Conservation (phyloP, 2,329 filamentous ascomycete genomes). For the Chaetomium sp. region DNA sequence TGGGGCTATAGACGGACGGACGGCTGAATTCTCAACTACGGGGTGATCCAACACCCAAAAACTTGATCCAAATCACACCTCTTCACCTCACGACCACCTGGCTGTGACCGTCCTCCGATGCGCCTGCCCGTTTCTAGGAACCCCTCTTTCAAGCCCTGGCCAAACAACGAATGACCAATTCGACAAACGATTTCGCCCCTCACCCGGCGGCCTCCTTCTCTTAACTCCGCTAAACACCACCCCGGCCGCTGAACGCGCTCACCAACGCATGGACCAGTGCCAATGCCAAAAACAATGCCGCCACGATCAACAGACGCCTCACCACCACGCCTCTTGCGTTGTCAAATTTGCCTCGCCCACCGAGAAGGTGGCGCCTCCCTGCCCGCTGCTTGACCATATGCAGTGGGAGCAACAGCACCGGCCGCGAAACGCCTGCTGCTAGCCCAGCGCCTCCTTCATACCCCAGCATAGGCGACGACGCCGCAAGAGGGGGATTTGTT, state of each 20-base stretch:
- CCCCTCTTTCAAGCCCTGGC: too few relatives aligned
- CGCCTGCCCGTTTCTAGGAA: too few relatives aligned
- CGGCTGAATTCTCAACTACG: neutral
- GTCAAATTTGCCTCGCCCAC: neutral
- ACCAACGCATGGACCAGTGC: slow-evolving; percentile 7
- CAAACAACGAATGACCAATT: too few relatives aligned
- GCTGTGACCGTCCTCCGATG: too few relatives aligned
- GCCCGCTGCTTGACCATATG: neutral
- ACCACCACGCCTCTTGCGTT: neutral
- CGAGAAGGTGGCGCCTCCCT: neutral
- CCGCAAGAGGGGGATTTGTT: too few relatives aligned
- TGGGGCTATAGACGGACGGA: neutral
- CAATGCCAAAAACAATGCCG: slow-evolving; percentile 10
- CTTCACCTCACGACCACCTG: neutral
- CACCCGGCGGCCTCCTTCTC: neutral
- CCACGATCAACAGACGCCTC: neutral
- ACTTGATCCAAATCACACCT: neutral
- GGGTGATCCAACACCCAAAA: neutral
- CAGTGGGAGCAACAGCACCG: neutral
- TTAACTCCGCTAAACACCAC: neutral
- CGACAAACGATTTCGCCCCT: neutral
- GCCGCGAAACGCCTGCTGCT: neutral
- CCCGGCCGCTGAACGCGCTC: neutral
- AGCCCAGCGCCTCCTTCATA: neutral
- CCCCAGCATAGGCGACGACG: too few relatives aligned